Conservation (phyloP, 257 asterid genomes). For the Plantago major region DNA sequence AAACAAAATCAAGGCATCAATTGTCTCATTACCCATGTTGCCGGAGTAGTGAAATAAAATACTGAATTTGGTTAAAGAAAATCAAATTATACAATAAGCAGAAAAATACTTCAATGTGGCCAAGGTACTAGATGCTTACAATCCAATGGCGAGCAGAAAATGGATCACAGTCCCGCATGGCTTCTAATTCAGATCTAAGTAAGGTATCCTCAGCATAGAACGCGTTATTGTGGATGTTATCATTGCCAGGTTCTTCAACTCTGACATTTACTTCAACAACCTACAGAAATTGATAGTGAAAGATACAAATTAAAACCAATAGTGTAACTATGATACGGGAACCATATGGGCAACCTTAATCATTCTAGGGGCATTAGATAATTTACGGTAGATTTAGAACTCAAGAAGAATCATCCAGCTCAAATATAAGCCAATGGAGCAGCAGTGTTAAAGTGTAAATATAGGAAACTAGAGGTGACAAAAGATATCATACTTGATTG, state of each 20-base stretch:
- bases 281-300: constrained; percentile 28
- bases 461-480: neutral
- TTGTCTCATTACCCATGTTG: too few relatives aligned
- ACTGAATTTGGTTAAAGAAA: neutral
- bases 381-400: too few relatives aligned
- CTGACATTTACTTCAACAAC: constrained; percentile 92
- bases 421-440: neutral
- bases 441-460: neutral
- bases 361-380: too few relatives aligned
- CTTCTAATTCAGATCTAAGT: constrained; percentile 80
- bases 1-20: too few relatives aligned
- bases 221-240: constrained; percentile 85
- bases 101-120: constrained; percentile 7
- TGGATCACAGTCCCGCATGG: constrained; percentile 93
- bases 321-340: too few relatives aligned
- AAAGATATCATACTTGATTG: constrained; percentile 58
- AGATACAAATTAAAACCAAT: neutral
- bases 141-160: constrained; percentile 94
- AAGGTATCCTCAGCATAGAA: constrained; percentile 90
- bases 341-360: too few relatives aligned
- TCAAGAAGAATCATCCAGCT: too few relatives aligned
- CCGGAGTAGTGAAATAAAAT: neutral
- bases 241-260: constrained; percentile 89
- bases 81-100: constrained; percentile 8
- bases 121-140: constrained; percentile 41